A percentile compares a stretch with the other conserved stretches of the same genome.
These are phyloP conservation scores for Conticribra guillardii DNA, from an alignment of 108 stramenopile species.

Conservation along the genomic window DNA sequence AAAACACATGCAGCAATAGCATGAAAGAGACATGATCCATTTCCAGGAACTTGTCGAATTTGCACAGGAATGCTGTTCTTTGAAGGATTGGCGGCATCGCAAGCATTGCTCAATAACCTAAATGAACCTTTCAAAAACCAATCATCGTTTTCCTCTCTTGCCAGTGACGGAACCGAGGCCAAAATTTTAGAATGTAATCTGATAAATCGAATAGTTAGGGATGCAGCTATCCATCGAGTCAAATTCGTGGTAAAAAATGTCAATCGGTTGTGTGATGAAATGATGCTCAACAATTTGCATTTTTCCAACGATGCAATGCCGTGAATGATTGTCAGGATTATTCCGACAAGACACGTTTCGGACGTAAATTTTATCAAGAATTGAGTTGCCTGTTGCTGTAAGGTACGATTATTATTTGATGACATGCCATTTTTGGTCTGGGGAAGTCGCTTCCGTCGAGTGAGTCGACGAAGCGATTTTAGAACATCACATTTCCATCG, in stretches of 20 bases:
- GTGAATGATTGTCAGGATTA: neutral
- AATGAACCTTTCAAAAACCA: constrained; percentile 30
- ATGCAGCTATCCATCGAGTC: constrained; percentile 24
- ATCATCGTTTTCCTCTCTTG: constrained; percentile 12
- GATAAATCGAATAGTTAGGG: constrained; percentile 21
- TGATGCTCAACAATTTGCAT: neutral
- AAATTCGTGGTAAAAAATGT: constrained; percentile 20
- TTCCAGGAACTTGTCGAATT: constrained; percentile 87
- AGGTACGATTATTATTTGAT: neutral
- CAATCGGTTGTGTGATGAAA: neutral
- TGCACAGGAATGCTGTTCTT: too few relatives aligned
- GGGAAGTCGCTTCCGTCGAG: too few relatives aligned
- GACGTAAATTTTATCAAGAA: neutral
- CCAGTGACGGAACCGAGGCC: constrained; percentile 1
- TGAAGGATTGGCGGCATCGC: constrained; percentile 1
- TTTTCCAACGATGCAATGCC: too few relatives aligned
- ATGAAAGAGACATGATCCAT: constrained; percentile 92
- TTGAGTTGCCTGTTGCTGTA: neutral
- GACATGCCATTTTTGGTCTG: neutral
- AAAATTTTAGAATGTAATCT: constrained; percentile 31
- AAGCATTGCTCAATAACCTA: constrained; percentile 5
- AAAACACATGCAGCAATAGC: constrained; percentile 48
- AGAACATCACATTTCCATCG: too few relatives aligned
- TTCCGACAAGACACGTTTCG: constrained; percentile 1
- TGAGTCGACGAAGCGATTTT: too few relatives aligned